Evolutionary conservation across 2,329 filamentous ascomycete genomes (phyloP), one percentile per base, ranked within the genome.

Genomic region (Neofusicoccum laricinum): DNA sequence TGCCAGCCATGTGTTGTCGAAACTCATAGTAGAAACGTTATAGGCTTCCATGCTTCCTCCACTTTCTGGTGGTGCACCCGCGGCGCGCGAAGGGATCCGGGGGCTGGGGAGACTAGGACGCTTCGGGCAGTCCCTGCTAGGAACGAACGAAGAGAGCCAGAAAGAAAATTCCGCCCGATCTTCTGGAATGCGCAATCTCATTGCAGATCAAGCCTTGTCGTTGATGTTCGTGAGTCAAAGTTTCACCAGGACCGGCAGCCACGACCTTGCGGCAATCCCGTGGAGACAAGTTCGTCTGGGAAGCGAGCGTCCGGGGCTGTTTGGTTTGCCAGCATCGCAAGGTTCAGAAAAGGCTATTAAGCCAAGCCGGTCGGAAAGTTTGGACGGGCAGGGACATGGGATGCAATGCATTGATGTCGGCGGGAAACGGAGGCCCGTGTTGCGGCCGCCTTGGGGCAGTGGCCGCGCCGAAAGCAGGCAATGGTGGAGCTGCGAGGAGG

Each of bases 111-210:
- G 40, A 21, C 55, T 45, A 46, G 43, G 15, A n/a, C 41, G 25
- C 10, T 36, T 36, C n/a, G 46, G 12, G 41, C 36, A 19, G 25
- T 17, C 53, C 32, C 12, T 21, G 19, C 6, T 30, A n/a, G 53
- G 25, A n/a, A 21, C 38, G 38, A 43, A 43, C 19, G 25, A 36
- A 7, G 15, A 58, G n/a, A 30, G 25, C 19, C 32, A 38, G 38
- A 38, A 38, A 10, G n/a, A 21, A 46, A 36, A 46, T 59, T 46
- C 41, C 55, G 11, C 7, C 30, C 41, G 17, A 38, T 46, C 55
- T 59, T 59, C 55, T 59, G 55, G 55, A 59, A 59, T 59, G 55
- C n/a, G 43, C 40, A 59, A 59, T 59, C 55, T 59, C 17, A 59
- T 46, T 25, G 53, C 40, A 10, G 17, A 58, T 58, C 53, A 58